Percentiles rank a stretch among this genome's conserved stretches.
phyloP scores from a whole-genome alignment of 768 basidiomycete species.

The Fistulinella prunicolor region DNA sequence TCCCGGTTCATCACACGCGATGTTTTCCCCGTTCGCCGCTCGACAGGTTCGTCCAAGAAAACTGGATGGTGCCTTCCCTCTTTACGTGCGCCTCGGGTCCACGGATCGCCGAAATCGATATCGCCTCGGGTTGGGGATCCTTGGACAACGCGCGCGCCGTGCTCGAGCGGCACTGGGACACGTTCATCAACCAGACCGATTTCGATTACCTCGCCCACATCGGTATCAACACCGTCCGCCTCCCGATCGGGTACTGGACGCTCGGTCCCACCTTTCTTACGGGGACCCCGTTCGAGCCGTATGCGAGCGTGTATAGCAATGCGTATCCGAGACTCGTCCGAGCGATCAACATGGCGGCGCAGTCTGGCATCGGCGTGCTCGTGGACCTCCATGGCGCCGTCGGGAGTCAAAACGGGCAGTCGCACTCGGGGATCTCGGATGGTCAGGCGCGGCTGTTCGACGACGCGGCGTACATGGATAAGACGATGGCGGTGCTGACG shows the following conservation, averaged over 20 bases:
- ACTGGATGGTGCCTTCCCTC: slow-evolving; percentile 71
- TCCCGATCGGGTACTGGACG: slow-evolving; percentile 59
- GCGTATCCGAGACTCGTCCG: slow-evolving; percentile 37
- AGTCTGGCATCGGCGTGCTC: slow-evolving; percentile 45
- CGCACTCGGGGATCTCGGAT: slow-evolving; percentile 36
- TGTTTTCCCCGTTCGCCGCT: too few relatives aligned
- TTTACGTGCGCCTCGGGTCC: slow-evolving; percentile 56
- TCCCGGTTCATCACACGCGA: background rate
- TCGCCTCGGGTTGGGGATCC: slow-evolving; percentile 53
- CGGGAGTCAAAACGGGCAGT: slow-evolving; percentile 45
- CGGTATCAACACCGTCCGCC: slow-evolving; percentile 61
- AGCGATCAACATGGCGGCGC: slow-evolving; percentile 42
- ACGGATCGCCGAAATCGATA: slow-evolving; percentile 57
- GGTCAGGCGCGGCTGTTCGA: slow-evolving; percentile 39
- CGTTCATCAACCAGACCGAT: slow-evolving; percentile 63
- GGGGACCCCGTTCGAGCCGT: slow-evolving; percentile 38
- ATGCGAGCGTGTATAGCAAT: slow-evolving; percentile 41
- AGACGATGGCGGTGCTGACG: slow-evolving; percentile 42
- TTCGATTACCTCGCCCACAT: slow-evolving; percentile 56
- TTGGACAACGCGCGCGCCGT: slow-evolving; percentile 41
- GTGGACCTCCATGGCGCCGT: slow-evolving; percentile 55
- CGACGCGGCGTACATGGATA: slow-evolving; percentile 32
- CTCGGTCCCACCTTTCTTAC: slow-evolving; percentile 28
- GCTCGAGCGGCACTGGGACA: slow-evolving; percentile 75
- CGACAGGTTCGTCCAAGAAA: slow-evolving; percentile 65